phyloP scores from a whole-genome alignment of 306 rosid genomes.

The Corylus heterophylla region DNA sequence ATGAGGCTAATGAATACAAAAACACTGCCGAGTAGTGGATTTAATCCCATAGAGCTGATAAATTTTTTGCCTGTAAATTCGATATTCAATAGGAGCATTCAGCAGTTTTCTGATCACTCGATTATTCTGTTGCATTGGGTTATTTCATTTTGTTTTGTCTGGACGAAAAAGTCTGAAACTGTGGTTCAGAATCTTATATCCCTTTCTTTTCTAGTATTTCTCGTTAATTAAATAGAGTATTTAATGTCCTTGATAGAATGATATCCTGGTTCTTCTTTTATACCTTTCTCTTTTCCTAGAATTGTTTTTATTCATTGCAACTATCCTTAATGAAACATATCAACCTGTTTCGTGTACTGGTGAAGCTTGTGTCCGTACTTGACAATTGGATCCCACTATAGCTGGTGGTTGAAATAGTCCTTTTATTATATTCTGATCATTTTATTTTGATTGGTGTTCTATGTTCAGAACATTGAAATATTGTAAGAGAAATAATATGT shows the following conservation, averaged over 20 bases:
- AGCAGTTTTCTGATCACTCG: not conserved
- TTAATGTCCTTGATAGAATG: not conserved
- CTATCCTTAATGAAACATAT: not conserved
- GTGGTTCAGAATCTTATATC: not conserved
- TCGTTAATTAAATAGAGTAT: not conserved
- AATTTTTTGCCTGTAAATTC: no score
- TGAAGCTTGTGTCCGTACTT: not conserved
- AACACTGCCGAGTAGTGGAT: not conserved
- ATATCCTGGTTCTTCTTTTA: not conserved
- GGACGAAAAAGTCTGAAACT: not conserved
- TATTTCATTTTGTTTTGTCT: not conserved
- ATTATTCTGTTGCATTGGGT: not conserved
- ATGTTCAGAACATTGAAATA: not conserved
- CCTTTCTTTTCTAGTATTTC: not conserved
- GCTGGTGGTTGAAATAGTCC: conserved; percentile 1
- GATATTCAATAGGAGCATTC: no score
- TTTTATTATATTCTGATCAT: not conserved
- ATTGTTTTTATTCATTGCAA: not conserved
- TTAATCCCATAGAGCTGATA: no score
- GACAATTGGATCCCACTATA: not conserved
- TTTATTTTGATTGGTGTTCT: not conserved
- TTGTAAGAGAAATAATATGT: not conserved
- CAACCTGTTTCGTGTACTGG: not conserved
- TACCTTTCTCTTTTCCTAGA: not conserved
- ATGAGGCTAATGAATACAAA: not conserved